phyloP scores from a whole-genome alignment of 148 eudicot species.

The Camellia sinensis region DNA sequence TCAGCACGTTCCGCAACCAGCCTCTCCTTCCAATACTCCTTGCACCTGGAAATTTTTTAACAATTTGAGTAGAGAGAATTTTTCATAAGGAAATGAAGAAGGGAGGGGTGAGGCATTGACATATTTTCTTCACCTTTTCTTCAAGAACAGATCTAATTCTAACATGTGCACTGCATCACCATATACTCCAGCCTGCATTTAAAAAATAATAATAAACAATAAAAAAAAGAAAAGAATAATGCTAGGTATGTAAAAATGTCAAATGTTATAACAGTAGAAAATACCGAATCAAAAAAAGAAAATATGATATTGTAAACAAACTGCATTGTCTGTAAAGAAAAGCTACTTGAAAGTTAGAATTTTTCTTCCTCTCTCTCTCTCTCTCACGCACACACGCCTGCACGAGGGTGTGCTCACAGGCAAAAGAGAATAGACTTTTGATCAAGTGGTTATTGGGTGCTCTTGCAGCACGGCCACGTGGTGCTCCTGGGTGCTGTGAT shows the following conservation, averaged over 20 bases:
- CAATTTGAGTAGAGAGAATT: not conserved
- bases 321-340: not conserved
- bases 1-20: slow-evolving; percentile 21
- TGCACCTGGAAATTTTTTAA: slow-evolving; percentile 20
- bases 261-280: not conserved
- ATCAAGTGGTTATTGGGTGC: too few species aligned
- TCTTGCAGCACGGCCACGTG: too few species aligned
- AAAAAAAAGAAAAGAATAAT: not conserved
- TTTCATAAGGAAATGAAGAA: not conserved
- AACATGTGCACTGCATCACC: slow-evolving; percentile 28
- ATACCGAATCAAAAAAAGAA: not conserved
- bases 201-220: too few species aligned
- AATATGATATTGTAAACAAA: not conserved
- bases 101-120: not conserved
- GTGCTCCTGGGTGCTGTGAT: too few species aligned
- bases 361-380: not conserved
- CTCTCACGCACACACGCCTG: not conserved
- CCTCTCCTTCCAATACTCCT: slow-evolving; percentile 39
- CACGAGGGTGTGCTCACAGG: not conserved
- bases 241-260: not conserved
- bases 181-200: slow-evolving; percentile 31
- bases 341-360: not conserved
- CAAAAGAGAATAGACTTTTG: not conserved
- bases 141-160: slow-evolving; percentile 33
- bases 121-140: slow-evolving; percentile 26